phyloP scores from a whole-genome alignment of 1,139 yeast genomes.

The Yamadazyma songkhlaensis region DNA sequence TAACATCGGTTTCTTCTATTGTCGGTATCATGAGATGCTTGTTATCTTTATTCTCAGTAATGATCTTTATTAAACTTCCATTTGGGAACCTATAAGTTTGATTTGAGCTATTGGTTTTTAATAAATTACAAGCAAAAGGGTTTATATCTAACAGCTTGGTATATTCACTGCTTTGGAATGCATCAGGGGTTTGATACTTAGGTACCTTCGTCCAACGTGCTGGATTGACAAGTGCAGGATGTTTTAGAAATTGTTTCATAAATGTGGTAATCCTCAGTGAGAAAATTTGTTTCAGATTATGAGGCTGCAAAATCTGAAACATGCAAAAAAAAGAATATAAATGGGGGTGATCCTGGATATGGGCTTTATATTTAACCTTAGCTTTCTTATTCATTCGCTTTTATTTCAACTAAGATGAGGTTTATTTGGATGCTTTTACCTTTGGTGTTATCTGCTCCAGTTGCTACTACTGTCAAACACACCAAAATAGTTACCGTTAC shows the following conservation, averaged over 20 bases:
- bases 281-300: slow-evolving; percentile 3
- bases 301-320: background rate
- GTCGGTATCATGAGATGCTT: slow-evolving; percentile 2
- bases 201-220: slow-evolving; percentile 5
- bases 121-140: slow-evolving; percentile 12
- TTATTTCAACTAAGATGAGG: too few species aligned
- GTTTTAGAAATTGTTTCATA: slow-evolving; percentile 8
- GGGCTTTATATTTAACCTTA: background rate
- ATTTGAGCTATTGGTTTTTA: slow-evolving; percentile 11
- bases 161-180: slow-evolving; percentile 8
- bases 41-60: slow-evolving; percentile 2
- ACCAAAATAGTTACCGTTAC: background rate
- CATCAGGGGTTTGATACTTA: slow-evolving; percentile 8
- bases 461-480: background rate
- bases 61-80: slow-evolving; percentile 10
- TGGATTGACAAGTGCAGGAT: slow-evolving; percentile 11
- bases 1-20: slow-evolving; percentile 4
- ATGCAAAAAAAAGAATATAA: background rate
- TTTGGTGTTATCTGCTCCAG: background rate
- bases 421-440: background rate
- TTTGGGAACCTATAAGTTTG: slow-evolving; percentile 11
- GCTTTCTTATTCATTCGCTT: background rate
- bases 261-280: background rate
- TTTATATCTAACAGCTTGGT: slow-evolving; percentile 7
- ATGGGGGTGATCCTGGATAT: background rate